Evolutionary conservation across 805 yeast genomes (phyloP), one percentile per base, ranked within the genome.

Genomic region (Schizosaccharomyces japonicus): DNA sequence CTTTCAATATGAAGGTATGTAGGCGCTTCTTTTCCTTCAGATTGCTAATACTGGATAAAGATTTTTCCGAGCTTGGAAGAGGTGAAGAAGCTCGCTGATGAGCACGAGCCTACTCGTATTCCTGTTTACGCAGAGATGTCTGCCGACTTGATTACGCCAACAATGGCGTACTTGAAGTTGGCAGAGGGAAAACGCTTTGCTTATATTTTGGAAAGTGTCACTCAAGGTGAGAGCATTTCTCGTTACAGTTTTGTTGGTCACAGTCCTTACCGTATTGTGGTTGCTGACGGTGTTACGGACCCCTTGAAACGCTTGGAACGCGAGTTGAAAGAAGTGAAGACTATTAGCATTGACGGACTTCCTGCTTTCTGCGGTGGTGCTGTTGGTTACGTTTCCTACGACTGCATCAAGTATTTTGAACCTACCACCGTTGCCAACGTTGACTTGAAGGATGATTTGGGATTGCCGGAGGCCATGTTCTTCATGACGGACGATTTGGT

Each of bases 351-450:
- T 47, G 92, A 93, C 0, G 92, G 93, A 39, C 66, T 85, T 82
- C 63, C 94, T 11, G 73, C 71, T 52, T 65, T 84, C 50, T 15
- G 36, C 8, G 47, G 99, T 50, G 99, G 99, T 52, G 96, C 96
- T 4, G 71, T 87, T 48, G 99, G 99, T 1, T 90, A 84, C 59
- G 76, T 90, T 40, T 82, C 95, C 1, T 90, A 90, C 57, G 99
- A 90, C 62, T 90, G 99, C 66, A 80, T 90, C 57, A 80, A 83
- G 60, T 90, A 90, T 63, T 90, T 90, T 55, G 99, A 90, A 64
- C 99, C 99, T 50, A 77, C 70, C 55, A 87, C 96, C 1, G n/a
- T n/a, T n/a, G 71, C 70, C 51, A 72, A 81, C 53, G 23, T 29
- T 13, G 69, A 66, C 2, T 67, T 85, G 54, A 74, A 78, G 54